Evolutionary conservation across 371 early-diverging fungal species (phyloP).

Genomic region (Mortierella sp.): DNA sequence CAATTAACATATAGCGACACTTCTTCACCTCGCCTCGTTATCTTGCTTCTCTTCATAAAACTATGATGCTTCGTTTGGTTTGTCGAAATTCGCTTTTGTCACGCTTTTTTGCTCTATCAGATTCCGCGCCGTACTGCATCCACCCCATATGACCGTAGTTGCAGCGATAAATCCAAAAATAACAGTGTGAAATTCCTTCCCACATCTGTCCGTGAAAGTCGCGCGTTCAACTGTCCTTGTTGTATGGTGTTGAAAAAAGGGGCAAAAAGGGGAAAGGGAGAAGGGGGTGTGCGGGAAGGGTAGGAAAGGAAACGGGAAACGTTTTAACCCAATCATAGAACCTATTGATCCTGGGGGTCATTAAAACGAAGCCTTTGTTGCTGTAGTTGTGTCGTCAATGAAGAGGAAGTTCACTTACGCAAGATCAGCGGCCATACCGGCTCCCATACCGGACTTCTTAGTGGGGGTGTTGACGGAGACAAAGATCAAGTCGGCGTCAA

Average conservation of each 20-base stretch:
- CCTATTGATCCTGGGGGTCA: neutral
- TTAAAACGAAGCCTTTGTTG: neutral
- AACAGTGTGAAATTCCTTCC: constrained; percentile 70
- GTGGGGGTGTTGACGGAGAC: constrained; percentile 94
- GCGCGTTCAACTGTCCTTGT: constrained; percentile 32
- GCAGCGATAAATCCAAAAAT: constrained; percentile 18
- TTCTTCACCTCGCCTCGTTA: neutral
- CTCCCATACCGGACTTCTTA: constrained; percentile 84
- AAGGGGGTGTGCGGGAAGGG: neutral
- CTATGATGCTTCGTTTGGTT: neutral
- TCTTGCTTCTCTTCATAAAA: neutral
- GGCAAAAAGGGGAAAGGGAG: neutral
- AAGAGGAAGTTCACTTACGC: constrained; percentile 66
- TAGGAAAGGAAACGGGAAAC: neutral
- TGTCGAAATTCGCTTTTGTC: neutral
- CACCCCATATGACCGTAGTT: neutral
- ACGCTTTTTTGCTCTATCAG: neutral
- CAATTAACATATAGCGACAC: neutral
- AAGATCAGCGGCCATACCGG: constrained; percentile 90
- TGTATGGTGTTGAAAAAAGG: constrained; percentile 6
- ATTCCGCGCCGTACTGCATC: constrained; percentile 1
- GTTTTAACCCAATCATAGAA: neutral
- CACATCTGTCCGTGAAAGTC: constrained; percentile 52
- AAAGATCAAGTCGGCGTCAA: constrained; percentile 88
- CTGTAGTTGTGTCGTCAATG: neutral